Conservation (phyloP, 495 filamentous ascomycete species). For the Trichocladium antarcticum region DNA sequence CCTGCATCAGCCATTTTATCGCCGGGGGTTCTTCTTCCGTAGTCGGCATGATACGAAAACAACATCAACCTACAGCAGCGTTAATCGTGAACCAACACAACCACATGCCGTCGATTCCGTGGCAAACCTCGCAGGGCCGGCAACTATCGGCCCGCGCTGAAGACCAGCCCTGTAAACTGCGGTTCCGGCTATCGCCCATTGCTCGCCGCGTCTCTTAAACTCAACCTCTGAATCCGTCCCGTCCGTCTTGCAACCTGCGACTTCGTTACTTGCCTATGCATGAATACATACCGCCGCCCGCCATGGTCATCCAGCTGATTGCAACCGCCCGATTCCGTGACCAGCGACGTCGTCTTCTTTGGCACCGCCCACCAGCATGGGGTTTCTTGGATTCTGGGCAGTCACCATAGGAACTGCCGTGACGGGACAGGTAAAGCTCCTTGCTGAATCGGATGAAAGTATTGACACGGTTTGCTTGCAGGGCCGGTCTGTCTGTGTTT, state of each 20-base stretch:
- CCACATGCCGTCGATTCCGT: slow-evolving; percentile 2
- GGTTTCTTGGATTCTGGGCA: background rate
- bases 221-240: background rate
- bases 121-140: slow-evolving; percentile 1
- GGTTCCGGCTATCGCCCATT: slow-evolving; percentile 1
- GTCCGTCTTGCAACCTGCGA: slow-evolving; percentile 2
- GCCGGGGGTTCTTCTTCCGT: slow-evolving; percentile 25
- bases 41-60: slow-evolving; percentile 26
- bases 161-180: slow-evolving; percentile 2
- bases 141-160: slow-evolving; percentile 6
- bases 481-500: background rate
- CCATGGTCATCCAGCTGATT: background rate
- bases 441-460: background rate
- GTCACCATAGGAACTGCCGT: no score
- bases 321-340: background rate
- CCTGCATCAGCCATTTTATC: slow-evolving; percentile 16
- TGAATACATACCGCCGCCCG: background rate
- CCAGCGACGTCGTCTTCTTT: background rate
- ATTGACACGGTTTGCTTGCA: background rate
- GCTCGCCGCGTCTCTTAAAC: background rate
- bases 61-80: slow-evolving; percentile 18
- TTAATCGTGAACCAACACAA: slow-evolving; percentile 17
- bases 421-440: background rate
- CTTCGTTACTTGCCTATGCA: slow-evolving; percentile 1
- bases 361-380: background rate